Evolutionary conservation across 108 stramenopile species (phyloP), one percentile per base, ranked within the genome.

Genomic region (Nitzschia sp.): DNA sequence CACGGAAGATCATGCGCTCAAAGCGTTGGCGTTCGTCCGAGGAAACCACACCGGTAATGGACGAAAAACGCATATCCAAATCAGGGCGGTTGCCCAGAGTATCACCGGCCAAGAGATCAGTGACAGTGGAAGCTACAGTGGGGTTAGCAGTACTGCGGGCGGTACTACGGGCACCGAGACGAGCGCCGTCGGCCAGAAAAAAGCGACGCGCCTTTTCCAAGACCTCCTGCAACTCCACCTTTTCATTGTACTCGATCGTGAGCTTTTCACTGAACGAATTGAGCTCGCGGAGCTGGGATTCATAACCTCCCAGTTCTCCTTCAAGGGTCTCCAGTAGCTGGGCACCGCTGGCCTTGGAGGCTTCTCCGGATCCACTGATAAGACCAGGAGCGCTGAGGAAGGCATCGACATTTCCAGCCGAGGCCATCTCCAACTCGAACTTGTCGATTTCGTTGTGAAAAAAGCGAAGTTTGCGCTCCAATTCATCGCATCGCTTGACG

Each of bases 401-500:
- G 33, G 66, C 63, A 35, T 90, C 89, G 29, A 89, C 70, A 8
- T 79, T 86, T 26, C 90, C 93, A 27, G 90, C 87, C 28, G 85
- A 79, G 23, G 83, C 81, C 54, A 92, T 66, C 24, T 83, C 77
- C 6, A 98, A 64, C 42, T 89, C 88, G 53, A 98, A 96, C 73
- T 94, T 92, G 30, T 94, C 90, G 55, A 96, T 92, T 76, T 98
- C 96, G 19, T 69, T 79, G 19, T 72, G 66, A 48, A 98, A 92
- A 80, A 88, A 98, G 21, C 95, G 92, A 27, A 98, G 90, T 77
- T 98, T 99, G 61, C 97, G 97, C 70, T 99, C 98, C 49, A 99
- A 78, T 71, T 98, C 97, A 78, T 99, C 98, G 74, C 97, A 98
- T 30, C 98, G 95, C 70, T 97, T 96, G 66, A 98, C 96, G 75